Conservation (phyloP, 2,329 filamentous ascomycete species). For the Aschersonia sp. region DNA sequence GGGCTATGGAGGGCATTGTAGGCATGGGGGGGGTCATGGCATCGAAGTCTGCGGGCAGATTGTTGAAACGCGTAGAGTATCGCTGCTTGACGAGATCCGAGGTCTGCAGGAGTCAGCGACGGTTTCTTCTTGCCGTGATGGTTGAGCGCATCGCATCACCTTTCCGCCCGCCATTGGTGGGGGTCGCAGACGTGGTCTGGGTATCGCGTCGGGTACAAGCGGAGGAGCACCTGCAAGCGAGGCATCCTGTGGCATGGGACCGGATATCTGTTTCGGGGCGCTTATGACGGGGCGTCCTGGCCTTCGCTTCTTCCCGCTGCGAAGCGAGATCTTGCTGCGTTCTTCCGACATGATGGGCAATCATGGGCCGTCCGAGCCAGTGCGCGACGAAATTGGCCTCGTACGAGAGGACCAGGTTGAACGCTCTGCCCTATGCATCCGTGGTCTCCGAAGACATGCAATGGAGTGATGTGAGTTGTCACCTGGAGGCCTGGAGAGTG, state of each 20-base stretch:
- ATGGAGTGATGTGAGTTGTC: too few species aligned
- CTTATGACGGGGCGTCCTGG: constrained; percentile 40
- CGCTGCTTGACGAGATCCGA: constrained; percentile 83
- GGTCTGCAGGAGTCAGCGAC: constrained; percentile 26
- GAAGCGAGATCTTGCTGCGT: constrained; percentile 45
- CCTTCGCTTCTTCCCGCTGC: constrained; percentile 40
- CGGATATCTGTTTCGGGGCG: constrained; percentile 47
- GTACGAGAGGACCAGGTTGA: background rate
- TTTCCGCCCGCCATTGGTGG: constrained; percentile 40
- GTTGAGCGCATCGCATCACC: constrained; percentile 17
- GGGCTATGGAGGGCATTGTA: constrained; percentile 41
- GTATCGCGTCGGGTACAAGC: constrained; percentile 11
- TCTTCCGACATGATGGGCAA: constrained; percentile 42
- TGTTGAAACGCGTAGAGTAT: constrained; percentile 87
- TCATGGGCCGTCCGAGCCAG: background rate
- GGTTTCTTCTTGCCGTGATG: background rate
- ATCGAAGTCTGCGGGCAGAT: constrained; percentile 55
- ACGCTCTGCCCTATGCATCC: background rate
- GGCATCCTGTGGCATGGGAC: constrained; percentile 39
- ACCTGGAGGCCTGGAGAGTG: background rate
- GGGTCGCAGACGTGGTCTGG: constrained; percentile 28
- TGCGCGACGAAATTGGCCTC: background rate
- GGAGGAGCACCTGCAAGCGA: constrained; percentile 13
- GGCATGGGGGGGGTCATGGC: constrained; percentile 61
- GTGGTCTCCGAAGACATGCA: background rate